These are phyloP conservation scores for Coemansia sp. DNA, from an alignment of 192 early-diverging fungal species.

Conservation along the genomic window DNA sequence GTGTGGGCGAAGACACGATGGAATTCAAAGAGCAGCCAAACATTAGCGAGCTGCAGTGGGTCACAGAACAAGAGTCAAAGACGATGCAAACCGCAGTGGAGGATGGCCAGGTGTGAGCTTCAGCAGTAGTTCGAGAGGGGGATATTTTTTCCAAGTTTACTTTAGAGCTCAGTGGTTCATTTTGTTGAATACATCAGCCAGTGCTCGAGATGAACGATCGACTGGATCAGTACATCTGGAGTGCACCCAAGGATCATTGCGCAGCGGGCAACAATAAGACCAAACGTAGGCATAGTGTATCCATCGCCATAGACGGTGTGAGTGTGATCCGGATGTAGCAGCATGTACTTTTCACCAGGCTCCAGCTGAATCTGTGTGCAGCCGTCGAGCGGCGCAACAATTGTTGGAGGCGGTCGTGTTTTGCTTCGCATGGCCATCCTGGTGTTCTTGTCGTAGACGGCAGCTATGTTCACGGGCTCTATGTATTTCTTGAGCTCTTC, in stretches of 20 bases:
- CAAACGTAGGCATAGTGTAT: slow-evolving; percentile 40
- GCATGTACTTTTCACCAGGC: slow-evolving; percentile 26
- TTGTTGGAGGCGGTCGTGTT: slow-evolving; percentile 7
- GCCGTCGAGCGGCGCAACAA: slow-evolving; percentile 28
- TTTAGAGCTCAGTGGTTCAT: no score
- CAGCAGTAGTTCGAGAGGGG: not conserved
- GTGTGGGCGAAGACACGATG: slow-evolving; percentile 61
- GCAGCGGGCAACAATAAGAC: slow-evolving; percentile 40
- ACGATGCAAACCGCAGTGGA: slow-evolving; percentile 5
- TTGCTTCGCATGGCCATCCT: not conserved
- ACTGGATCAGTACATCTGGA: slow-evolving; percentile 9
- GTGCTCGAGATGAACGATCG: slow-evolving; percentile 8
- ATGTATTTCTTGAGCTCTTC: slow-evolving; percentile 7
- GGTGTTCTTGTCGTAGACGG: not conserved
- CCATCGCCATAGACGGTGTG: slow-evolving; percentile 2
- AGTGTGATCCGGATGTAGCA: not conserved
- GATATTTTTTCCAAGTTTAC: not conserved
- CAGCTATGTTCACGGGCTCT: slow-evolving; percentile 8
- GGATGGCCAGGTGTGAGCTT: slow-evolving; percentile 1
- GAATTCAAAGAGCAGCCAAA: slow-evolving; percentile 50
- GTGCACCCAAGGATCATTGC: slow-evolving; percentile 34
- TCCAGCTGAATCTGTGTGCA: slow-evolving; percentile 27
- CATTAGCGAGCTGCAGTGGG: slow-evolving; percentile 51
- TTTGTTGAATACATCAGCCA: not conserved
- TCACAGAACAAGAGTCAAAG: slow-evolving; percentile 44